Base-by-base conservation (phyloP, 2,329 filamentous ascomycete genomes). In the Trichoderma asperellum region DNA sequence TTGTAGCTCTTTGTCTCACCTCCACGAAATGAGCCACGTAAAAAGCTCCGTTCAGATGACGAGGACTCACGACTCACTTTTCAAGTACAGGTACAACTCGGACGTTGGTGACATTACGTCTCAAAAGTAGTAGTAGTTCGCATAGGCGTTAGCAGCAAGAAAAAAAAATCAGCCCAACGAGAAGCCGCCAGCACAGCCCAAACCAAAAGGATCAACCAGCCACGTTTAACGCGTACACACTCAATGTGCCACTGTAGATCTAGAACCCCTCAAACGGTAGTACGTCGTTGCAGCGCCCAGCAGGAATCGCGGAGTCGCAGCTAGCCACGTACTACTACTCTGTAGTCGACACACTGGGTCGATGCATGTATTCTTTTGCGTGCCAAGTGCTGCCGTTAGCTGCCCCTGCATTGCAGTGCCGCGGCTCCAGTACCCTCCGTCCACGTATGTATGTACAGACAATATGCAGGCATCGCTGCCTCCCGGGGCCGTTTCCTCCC, bases 21-120 rank as follows among this genome's bases (percentile, higher is more conserved):
- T 53, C 60, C 60, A 29, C 59, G 59, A 62, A 62, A 62, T 47
- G 59, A 62, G 29, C 59, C 59, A 52, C 59, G 59, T 43, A 62
- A 62, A 40, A 62, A 6, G 18, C 27, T 62, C 40, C n/a, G 6
- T 29, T 24, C 21, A 18, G 60, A 40, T 53, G 60, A 53, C 60
- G 60, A 63, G 47, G 59, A 29, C 32, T 34, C 40, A n/a, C 32
- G 32, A 32, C 32, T 32, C 32, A 32, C 32, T 3, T 32, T 18
- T 2, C 40, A 62, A 27, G n/a, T 24, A 35, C 16, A 29, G 52
- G 52, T 55, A 55, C 52, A 43, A 18, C 8, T n/a, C 18, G 8
- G 5, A 43, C 18, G 18, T 43, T n/a, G 40, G 16, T n/a, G 52
- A 29, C 21, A 24, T 55, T 0, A 27, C 29, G 47, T 49, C 27